phyloP scores from a whole-genome alignment of 2,329 filamentous ascomycete genomes.

The Pseudogymnoascus sp. region DNA sequence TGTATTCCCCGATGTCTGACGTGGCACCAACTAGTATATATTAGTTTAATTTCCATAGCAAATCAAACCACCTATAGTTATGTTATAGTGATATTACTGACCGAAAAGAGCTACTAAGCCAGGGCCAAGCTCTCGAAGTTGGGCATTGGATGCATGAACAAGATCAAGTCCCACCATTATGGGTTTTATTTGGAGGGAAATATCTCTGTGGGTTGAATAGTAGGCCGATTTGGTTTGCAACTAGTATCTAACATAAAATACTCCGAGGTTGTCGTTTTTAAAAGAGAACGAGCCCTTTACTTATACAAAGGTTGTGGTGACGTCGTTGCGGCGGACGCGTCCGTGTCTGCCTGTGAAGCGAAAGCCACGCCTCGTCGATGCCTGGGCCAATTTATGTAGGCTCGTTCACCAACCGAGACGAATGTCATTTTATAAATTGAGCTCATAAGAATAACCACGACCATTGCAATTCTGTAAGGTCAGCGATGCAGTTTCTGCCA shows the following conservation, averaged over 20 bases:
- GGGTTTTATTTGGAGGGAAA: not conserved
- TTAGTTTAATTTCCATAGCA: not conserved
- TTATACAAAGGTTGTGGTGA: not conserved
- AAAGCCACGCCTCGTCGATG: not conserved
- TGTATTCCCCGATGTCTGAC: slow-evolving; percentile 41
- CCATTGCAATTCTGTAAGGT: not conserved
- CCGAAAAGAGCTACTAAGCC: slow-evolving; percentile 25
- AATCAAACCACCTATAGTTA: not conserved
- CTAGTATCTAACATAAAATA: not conserved
- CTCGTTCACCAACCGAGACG: not conserved
- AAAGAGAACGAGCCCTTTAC: not conserved
- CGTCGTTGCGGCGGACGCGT: not conserved
- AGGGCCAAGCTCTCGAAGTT: slow-evolving; percentile 23
- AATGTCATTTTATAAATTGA: not conserved
- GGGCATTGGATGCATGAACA: slow-evolving; percentile 22
- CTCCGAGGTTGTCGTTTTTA: not conserved
- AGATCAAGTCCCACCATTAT: slow-evolving; percentile 23
- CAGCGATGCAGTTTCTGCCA: not conserved
- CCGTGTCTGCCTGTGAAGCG: not conserved
- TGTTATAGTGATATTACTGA: slow-evolving; percentile 6
- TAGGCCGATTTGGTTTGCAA: not conserved
- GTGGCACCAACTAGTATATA: slow-evolving; percentile 34
- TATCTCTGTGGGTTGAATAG: not conserved
- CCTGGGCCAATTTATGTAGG: not conserved
- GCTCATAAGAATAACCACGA: not conserved